Percentiles rank a stretch among this genome's conserved stretches.
These are phyloP conservation scores for Eutreptiella sp. DNA, from an alignment of 208 protist species.

Conservation along the genomic window DNA sequence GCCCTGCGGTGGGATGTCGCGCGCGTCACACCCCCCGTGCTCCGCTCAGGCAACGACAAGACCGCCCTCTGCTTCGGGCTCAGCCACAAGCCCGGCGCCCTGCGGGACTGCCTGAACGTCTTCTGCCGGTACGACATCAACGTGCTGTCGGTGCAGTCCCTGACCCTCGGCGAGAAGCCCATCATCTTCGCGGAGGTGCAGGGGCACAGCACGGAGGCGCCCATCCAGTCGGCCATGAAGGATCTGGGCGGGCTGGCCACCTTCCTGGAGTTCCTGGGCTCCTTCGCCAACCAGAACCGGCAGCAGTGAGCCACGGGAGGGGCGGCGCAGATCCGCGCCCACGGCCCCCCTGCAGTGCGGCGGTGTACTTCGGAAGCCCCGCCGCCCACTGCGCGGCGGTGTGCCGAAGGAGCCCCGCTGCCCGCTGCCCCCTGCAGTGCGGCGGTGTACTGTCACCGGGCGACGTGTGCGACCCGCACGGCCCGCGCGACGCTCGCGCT, in stretches of 20 bases:
- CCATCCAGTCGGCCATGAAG: not conserved
- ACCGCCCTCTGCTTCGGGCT: not conserved
- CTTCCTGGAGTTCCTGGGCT: constrained; percentile 5
- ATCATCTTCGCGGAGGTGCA: constrained; percentile 4
- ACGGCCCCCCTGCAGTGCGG: no score
- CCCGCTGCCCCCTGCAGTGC: no score
- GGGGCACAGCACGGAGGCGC: constrained; percentile 2
- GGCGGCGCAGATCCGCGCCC: no score
- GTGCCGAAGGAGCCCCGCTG: no score
- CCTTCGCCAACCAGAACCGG: constrained; percentile 10
- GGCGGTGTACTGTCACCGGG: no score
- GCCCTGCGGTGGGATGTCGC: constrained; percentile 1
- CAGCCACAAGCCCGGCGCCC: not conserved
- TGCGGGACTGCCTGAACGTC: not conserved
- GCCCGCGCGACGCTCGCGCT: no score
- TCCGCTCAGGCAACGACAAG: constrained; percentile 18
- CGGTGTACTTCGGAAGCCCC: no score
- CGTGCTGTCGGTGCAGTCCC: constrained; percentile 6
- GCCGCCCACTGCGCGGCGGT: no score
- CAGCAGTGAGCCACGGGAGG: no score
- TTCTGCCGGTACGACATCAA: constrained; percentile 8
- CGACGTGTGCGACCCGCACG: no score
- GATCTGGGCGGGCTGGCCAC: not conserved
- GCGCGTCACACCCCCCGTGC: not conserved
- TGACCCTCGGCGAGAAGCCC: not conserved